Conservation (phyloP, 805 yeast species). For the Komagataella pseudopastoris region DNA sequence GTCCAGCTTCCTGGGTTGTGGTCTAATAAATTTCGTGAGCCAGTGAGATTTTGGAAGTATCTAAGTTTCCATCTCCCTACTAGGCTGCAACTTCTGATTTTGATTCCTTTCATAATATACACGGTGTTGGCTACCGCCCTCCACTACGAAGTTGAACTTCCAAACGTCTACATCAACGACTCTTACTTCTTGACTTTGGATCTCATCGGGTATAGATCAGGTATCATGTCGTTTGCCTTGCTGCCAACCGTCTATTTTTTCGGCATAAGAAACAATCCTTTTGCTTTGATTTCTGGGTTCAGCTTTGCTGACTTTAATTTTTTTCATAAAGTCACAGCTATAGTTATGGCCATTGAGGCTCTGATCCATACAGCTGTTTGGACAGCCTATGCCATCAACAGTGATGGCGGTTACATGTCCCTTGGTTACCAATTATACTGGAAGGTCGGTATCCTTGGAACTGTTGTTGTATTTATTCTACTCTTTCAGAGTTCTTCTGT, state of each 20-base stretch:
- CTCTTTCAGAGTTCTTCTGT: conserved; percentile 9
- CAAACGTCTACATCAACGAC: conserved; percentile 22
- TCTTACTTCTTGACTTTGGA: conserved; percentile 17
- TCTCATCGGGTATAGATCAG: conserved; percentile 41
- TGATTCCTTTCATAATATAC: conserved; percentile 16
- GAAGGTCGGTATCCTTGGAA: conserved; percentile 21
- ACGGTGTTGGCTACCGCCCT: conserved; percentile 19
- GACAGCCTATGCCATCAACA: conserved; percentile 28
- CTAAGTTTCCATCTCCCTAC: conserved; percentile 6
- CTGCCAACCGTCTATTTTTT: conserved; percentile 49
- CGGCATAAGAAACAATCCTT: conserved; percentile 63
- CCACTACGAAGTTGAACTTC: conserved; percentile 19
- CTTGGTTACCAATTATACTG: conserved; percentile 33
- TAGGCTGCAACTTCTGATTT: conserved; percentile 12
- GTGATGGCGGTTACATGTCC: conserved; percentile 14
- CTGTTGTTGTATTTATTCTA: conserved; percentile 6
- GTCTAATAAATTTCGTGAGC: neutral
- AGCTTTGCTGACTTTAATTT: conserved; percentile 44
- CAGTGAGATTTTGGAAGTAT: neutral
- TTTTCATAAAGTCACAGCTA: conserved; percentile 57
- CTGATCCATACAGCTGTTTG: conserved; percentile 45
- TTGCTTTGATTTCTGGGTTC: conserved; percentile 50
- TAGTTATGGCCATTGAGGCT: conserved; percentile 32
- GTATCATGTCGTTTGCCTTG: conserved; percentile 32
- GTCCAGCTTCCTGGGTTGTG: conserved; percentile 2